Evolutionary conservation across 1,284 basidiomycete species (phyloP), one percentile per base, ranked within the genome.

Genomic region (Rhodotorula glutinis): DNA sequence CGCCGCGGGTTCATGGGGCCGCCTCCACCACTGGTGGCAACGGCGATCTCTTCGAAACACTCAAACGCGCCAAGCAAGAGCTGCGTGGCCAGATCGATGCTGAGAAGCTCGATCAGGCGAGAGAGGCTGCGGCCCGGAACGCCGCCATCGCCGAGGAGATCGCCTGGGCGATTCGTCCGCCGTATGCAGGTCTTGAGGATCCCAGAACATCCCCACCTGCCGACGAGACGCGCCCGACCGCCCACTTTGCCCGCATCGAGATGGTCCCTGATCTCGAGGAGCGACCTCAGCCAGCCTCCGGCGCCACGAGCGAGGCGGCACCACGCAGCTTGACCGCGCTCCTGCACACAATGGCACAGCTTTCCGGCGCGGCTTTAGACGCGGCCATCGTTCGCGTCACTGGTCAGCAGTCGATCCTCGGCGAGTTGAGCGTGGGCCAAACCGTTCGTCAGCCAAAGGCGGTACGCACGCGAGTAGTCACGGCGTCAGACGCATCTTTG

Each of bases 51-150:
- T 30, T 71, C 8, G 44, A 57, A 0, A n/a, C 43, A 1, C 27
- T 65, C 21, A 59, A 58, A 23, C 46, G 69, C 38, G 53, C 69
- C 57, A 27, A 41, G 27, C 65, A 73, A 40, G 71, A 70, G 47
- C 33, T 73, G 2, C 43, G 33, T 7, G 68, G 69, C 4, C 64
- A 70, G 46, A 19, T 41, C 29, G 56, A 66, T 9, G 57, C 62
- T 8, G 49, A 49, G 4, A 21, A 54, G n/a, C 27, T 68, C 27
- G 47, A 51, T 25, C 10, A 27, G 16, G 49, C 49, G 5, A n/a
- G 13, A 9, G 27, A 51, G 17, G 49, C 27, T 7, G 49, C 27
- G 17, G n/a, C n/a, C 13, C 25, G 16, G 25, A 25, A 16, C 13
- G 49, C 49, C 11, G n/a, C 25, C 25, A 11, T 2, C 16, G 27